Evolutionary conservation across 106 monocot genomes (phyloP).

Genomic region (Acanthochlamys bracteata): DNA sequence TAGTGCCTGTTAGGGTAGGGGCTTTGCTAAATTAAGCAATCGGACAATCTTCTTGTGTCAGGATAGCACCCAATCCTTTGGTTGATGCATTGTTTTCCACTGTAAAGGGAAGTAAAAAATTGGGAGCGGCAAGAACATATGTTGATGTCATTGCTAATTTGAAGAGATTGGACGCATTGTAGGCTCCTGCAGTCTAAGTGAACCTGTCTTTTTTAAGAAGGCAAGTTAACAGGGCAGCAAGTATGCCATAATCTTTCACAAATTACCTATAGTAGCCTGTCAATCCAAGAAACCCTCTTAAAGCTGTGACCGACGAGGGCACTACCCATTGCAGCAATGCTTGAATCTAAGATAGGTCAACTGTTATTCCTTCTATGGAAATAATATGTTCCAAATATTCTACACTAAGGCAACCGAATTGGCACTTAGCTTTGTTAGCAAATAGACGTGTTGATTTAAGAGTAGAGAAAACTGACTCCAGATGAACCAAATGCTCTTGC

Average conservation of each 20-base stretch:
- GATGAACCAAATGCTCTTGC: background rate
- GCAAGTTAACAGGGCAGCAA: background rate
- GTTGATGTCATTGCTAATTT: background rate
- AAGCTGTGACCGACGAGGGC: background rate
- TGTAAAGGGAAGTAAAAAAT: background rate
- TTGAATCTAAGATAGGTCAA: background rate
- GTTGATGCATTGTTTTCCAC: background rate
- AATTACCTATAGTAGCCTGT: background rate
- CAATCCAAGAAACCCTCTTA: background rate
- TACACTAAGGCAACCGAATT: background rate
- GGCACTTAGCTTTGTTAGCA: background rate
- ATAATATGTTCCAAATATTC: slow-evolving; percentile 2
- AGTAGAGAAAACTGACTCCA: background rate
- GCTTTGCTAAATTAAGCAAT: background rate
- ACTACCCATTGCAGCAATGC: background rate
- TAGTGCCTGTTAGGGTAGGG: too few species aligned
- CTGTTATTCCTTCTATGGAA: background rate
- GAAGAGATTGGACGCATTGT: background rate
- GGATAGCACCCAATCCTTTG: background rate
- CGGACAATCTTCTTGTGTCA: background rate
- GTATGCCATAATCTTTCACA: background rate
- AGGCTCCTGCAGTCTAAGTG: too few species aligned
- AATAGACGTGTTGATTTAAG: background rate
- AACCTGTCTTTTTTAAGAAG: background rate
- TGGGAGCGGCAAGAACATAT: background rate